Evolutionary conservation across 805 yeast species (phyloP).

Genomic region (Starmerella davenportii): DNA sequence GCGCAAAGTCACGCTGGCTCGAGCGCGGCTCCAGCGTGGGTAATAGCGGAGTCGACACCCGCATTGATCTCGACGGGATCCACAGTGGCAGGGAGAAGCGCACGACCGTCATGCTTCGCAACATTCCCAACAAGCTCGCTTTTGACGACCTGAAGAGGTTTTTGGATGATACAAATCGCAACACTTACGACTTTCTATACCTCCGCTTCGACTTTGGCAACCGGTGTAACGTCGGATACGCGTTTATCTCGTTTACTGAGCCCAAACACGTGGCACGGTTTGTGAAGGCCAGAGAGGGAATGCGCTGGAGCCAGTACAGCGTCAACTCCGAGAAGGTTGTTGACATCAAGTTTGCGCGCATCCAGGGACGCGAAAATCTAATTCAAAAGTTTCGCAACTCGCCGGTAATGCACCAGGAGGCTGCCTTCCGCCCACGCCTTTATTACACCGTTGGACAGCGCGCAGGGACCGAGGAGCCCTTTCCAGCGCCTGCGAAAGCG

Average conservation of each 20-base stretch:
- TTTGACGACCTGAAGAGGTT: slow-evolving; percentile 30
- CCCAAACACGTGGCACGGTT: slow-evolving; percentile 30
- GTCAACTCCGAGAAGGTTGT: slow-evolving; percentile 35
- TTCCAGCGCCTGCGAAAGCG: slow-evolving; percentile 19
- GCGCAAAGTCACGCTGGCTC: background rate
- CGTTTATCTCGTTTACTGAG: slow-evolving; percentile 32
- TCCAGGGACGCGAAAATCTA: slow-evolving; percentile 31
- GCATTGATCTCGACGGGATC: slow-evolving; percentile 25
- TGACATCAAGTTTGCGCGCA: slow-evolving; percentile 34
- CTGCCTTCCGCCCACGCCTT: slow-evolving; percentile 32
- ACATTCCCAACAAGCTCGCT: slow-evolving; percentile 35
- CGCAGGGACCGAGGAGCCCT: slow-evolving; percentile 28
- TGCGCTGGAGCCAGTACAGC: slow-evolving; percentile 27
- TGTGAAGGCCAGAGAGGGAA: slow-evolving; percentile 30
- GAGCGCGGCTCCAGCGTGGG: background rate
- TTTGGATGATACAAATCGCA: slow-evolving; percentile 29
- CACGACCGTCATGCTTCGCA: slow-evolving; percentile 35
- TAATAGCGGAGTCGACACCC: too few relatives aligned
- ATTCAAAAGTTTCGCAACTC: slow-evolving; percentile 34
- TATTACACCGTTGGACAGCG: slow-evolving; percentile 29
- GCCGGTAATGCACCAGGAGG: slow-evolving; percentile 32
- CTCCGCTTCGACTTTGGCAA: slow-evolving; percentile 35
- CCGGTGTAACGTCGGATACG: slow-evolving; percentile 40
- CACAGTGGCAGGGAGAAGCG: slow-evolving; percentile 28
- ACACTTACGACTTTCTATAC: slow-evolving; percentile 27